A percentile compares a stretch with the other conserved stretches of the same genome.
phyloP scores from a whole-genome alignment of 148 eudicot genomes.

The Chenopodium album region DNA sequence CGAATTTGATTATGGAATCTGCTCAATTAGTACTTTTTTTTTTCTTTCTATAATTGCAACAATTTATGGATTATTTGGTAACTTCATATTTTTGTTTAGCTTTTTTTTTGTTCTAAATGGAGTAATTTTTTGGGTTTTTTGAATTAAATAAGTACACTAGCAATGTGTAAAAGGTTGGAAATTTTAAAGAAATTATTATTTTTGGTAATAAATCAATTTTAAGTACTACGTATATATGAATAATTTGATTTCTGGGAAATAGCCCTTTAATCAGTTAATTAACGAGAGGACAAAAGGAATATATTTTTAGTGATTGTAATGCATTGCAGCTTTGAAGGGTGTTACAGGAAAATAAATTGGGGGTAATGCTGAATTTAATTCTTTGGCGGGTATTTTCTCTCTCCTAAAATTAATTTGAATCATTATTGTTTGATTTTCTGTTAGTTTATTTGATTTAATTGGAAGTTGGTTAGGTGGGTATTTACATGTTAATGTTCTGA shows the following conservation, averaged over 20 bases:
- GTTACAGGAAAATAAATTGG: background rate
- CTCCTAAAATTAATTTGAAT: background rate
- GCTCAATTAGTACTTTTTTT: background rate
- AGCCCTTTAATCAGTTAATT: background rate
- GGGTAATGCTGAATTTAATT: background rate
- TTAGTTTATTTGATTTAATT: background rate
- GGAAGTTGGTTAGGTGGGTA: background rate
- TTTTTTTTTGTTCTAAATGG: background rate
- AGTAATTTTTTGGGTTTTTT: too few relatives aligned
- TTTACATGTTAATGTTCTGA: background rate
- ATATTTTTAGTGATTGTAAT: background rate
- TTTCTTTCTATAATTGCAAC: background rate
- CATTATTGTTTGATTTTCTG: background rate
- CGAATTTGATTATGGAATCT: background rate
- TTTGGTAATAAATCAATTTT: background rate
- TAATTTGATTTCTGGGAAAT: background rate
- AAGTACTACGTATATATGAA: too few relatives aligned
- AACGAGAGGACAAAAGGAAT: background rate
- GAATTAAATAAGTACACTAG: background rate
- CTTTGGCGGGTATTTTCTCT: slow-evolving; percentile 21
- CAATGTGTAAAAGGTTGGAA: background rate
- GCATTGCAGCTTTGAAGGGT: slow-evolving; percentile 13
- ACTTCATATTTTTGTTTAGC: background rate
- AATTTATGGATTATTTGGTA: background rate
- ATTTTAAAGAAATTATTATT: background rate